Evolutionary conservation across 495 filamentous ascomycete genomes (phyloP).

Genomic region (Tuber aestivum): DNA sequence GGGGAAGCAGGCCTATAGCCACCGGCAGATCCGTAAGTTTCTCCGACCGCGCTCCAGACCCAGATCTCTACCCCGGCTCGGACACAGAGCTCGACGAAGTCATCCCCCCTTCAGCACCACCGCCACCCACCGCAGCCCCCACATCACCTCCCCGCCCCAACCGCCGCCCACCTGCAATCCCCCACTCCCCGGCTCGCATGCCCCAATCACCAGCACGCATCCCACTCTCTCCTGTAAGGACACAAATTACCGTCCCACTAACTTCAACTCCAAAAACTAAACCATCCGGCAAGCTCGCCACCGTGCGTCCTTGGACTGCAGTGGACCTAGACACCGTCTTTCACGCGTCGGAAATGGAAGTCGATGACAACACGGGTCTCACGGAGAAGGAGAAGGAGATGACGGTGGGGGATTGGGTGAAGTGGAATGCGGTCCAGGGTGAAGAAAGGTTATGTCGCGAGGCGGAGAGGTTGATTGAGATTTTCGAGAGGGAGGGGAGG

Average conservation of each 20-base stretch:
- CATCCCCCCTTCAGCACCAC: not conserved
- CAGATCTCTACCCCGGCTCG: constrained; percentile 1
- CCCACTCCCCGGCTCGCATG: constrained; percentile 10
- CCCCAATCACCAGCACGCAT: constrained; percentile 12
- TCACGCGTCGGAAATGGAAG: constrained; percentile 44
- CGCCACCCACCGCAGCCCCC: not conserved
- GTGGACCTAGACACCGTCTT: constrained; percentile 66
- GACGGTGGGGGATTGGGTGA: constrained; percentile 90
- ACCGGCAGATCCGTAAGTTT: not conserved
- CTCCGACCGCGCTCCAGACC: not conserved
- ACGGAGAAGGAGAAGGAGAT: constrained; percentile 75
- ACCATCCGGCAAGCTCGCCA: constrained; percentile 46
- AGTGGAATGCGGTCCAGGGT: constrained; percentile 67
- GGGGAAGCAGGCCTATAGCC: not conserved
- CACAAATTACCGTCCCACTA: constrained; percentile 26
- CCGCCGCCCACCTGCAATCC: not conserved
- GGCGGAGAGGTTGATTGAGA: constrained; percentile 71
- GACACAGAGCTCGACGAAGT: constrained; percentile 2
- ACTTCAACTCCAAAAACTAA: constrained; percentile 24
- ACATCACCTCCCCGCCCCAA: not conserved
- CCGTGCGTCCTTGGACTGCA: constrained; percentile 61
- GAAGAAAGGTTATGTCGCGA: constrained; percentile 71
- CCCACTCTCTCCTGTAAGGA: constrained; percentile 33
- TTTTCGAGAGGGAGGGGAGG: constrained; percentile 75
- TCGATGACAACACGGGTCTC: constrained; percentile 58